Evolutionary conservation across 306 rosid genomes (phyloP).

Genomic region (Rosa multiflora): DNA sequence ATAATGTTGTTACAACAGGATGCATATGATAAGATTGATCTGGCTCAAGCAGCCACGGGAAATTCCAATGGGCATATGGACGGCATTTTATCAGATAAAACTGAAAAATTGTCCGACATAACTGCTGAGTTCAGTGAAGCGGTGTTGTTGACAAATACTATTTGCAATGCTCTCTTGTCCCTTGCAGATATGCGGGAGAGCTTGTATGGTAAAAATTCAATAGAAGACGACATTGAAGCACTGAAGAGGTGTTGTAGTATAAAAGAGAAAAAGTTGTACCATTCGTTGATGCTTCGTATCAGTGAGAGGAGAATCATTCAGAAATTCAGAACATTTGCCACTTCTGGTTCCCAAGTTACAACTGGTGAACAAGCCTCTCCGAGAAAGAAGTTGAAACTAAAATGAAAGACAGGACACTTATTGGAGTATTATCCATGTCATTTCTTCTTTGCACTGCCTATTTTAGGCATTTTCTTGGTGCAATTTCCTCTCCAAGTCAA

Average conservation of each 20-base stretch:
- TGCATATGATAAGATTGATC: constrained; percentile 55
- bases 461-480: not conserved
- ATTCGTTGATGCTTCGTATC: constrained; percentile 66
- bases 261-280: constrained; percentile 56
- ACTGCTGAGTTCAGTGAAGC: constrained; percentile 37
- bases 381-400: constrained; percentile 45
- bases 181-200: constrained; percentile 67
- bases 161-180: constrained; percentile 50
- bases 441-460: not conserved
- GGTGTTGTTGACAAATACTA: constrained; percentile 50
- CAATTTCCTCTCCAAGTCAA: not conserved
- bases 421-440: not conserved
- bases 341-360: constrained; percentile 27
- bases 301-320: constrained; percentile 73
- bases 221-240: constrained; percentile 57
- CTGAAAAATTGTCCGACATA: constrained; percentile 17
- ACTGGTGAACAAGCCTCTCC: constrained; percentile 26
- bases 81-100: constrained; percentile 32
- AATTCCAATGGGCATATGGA: constrained; percentile 36
- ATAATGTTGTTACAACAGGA: constrained; percentile 57
- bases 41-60: constrained; percentile 42
- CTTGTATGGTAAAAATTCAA: constrained; percentile 57
- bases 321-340: constrained; percentile 57
- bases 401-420: constrained; percentile 3
- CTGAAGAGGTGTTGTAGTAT: constrained; percentile 39